Base-by-base conservation (phyloP, 176 grass and related monocot genomes). In the maize (Zea mays) region DNA sequence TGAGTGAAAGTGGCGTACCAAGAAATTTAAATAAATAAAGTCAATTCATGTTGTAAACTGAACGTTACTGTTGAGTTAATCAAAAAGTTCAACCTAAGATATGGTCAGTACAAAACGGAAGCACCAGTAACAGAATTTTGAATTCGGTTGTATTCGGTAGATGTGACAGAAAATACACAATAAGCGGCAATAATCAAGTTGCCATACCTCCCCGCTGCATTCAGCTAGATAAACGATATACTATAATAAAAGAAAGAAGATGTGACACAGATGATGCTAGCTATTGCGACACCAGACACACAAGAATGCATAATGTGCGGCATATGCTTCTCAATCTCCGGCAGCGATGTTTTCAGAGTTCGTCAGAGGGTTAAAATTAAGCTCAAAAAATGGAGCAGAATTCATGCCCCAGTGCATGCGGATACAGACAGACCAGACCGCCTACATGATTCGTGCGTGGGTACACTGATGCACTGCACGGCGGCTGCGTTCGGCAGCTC, bases 211-310 rank as follows among this genome's bases (percentile, higher is more conserved):
- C 27, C 17, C 50, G 17, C 14, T 54, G 50, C 50, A 54, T 54
- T 54, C 15, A 54, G 15, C 14, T 54, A 54, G 5, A 17, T 14
- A 54, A 54, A 54, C 50, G 50, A 54, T 17, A 54, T 54, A 17
- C 27, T 27, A 27, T 27, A 27, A 27, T 27, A 27, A 27, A 27
- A 27, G 27, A 54, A 54, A 69, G 1, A 6, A 69, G 65, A 54
- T 17, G 70, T 55, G 75, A 46, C 69, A 74, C 27, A 27, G 27
- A 27, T 27, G 27, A 27, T 27, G 27, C 27, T 27, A 27, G 27
- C 64, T 62, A 71, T n/a, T 63, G 54, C 54, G 39, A 70, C 35
- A 62, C 47, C 76, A 74, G 75, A 75, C 86, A 86, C 56, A 63
- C 21, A 78, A 69, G 44, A 72, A 75, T 77, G 65, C 64, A 80